Evolutionary conservation across 257 asterid genomes (phyloP).

Genomic region (Plectranthus barbatus): DNA sequence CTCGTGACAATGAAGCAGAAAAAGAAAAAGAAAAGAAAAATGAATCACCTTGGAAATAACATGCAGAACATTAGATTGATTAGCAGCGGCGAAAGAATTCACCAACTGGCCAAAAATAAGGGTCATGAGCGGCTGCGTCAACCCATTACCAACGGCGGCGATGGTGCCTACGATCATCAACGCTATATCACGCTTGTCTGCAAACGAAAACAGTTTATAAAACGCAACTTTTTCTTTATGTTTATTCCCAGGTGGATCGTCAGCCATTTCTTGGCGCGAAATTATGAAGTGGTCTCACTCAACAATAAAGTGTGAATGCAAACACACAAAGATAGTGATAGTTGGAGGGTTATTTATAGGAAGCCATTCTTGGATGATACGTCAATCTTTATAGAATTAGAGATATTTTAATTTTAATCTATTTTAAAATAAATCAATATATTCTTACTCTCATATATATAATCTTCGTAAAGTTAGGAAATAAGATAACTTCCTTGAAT

Average conservation of each 20-base stretch:
- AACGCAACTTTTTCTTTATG: slow-evolving; percentile 33
- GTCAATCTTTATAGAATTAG: too few species aligned
- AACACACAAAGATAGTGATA: neutral
- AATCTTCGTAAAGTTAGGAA: too few species aligned
- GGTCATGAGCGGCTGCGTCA: slow-evolving; percentile 71
- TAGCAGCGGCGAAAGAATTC: slow-evolving; percentile 43
- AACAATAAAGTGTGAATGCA: too few species aligned
- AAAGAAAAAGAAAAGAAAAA: neutral
- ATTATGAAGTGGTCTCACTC: neutral
- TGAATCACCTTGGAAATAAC: slow-evolving; percentile 36
- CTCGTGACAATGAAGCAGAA: too few species aligned
- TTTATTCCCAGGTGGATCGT: neutral
- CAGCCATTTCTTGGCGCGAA: neutral
- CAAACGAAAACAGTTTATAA: slow-evolving; percentile 47
- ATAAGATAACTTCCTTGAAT: too few species aligned
- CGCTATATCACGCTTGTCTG: slow-evolving; percentile 40
- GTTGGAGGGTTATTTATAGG: too few species aligned
- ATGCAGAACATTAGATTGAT: slow-evolving; percentile 28
- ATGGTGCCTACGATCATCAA: slow-evolving; percentile 46
- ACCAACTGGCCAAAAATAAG: slow-evolving; percentile 54
- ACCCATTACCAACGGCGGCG: slow-evolving; percentile 46
- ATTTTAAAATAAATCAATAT: too few species aligned
- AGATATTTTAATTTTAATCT: too few species aligned
- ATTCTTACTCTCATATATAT: too few species aligned
- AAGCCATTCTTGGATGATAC: too few species aligned